Conservation (phyloP, 2,329 filamentous ascomycete genomes). For the Hirsutella rhossiliensis region DNA sequence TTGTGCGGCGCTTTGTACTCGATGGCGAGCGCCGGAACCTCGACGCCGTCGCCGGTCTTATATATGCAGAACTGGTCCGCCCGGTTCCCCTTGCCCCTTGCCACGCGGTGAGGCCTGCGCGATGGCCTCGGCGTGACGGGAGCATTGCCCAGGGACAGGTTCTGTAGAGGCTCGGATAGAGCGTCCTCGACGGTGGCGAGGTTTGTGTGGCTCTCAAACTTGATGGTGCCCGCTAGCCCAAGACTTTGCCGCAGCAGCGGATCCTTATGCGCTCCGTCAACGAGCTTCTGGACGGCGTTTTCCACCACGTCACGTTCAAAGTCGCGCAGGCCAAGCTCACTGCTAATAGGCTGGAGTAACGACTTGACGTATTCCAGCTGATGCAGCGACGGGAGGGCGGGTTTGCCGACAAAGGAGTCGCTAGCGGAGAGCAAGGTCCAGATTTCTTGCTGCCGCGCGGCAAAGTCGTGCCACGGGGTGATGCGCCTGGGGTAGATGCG, state of each 20-base stretch:
- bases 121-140: not conserved
- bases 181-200: slow-evolving; percentile 11
- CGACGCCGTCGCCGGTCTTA: slow-evolving; percentile 1
- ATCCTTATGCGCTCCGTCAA: slow-evolving; percentile 16
- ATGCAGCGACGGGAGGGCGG: too few species aligned
- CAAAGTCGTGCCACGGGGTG: slow-evolving; percentile 21
- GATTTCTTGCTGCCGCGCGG: not conserved
- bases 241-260: slow-evolving; percentile 14
- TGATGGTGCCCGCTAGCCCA: slow-evolving; percentile 17
- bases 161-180: slow-evolving; percentile 12
- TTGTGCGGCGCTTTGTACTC: too few species aligned
- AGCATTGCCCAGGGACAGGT: slow-evolving; percentile 9
- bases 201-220: slow-evolving; percentile 25
- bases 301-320: slow-evolving; percentile 23
- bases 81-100: slow-evolving; percentile 14
- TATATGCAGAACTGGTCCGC: slow-evolving; percentile 19
- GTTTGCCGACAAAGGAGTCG: too few species aligned
- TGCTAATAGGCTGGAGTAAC: not conserved
- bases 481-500: slow-evolving; percentile 22
- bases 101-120: slow-evolving; percentile 7
- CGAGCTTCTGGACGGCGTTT: slow-evolving; percentile 20
- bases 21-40: not conserved
- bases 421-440: too few species aligned
- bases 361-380: slow-evolving; percentile 2
- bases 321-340: slow-evolving; percentile 7